Conservation (phyloP, 2,329 filamentous ascomycete species). For the Claviceps monticola region DNA sequence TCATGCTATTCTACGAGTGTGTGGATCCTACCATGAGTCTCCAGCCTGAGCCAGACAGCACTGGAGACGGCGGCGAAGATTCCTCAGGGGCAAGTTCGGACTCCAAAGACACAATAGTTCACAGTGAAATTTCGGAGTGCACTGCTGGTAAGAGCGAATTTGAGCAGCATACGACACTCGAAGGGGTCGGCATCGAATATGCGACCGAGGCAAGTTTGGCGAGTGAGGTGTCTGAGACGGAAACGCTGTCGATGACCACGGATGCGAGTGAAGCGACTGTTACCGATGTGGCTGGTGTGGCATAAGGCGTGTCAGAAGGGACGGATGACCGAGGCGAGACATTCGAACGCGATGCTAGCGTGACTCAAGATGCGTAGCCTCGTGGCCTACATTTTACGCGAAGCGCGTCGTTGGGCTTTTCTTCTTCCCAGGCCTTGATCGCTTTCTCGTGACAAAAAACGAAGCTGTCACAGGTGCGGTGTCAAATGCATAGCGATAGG, state of each 20-base stretch:
- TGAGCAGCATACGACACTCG: not conserved
- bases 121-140: not conserved
- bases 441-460: no score
- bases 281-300: not conserved
- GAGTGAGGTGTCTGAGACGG: constrained; percentile 1
- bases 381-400: not conserved
- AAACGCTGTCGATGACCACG: not conserved
- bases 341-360: not conserved
- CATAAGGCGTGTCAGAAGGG: constrained; percentile 2
- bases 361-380: not conserved
- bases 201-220: not conserved
- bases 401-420: not conserved
- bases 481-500: no score
- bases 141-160: not conserved
- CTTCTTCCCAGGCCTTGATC: no score
- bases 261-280: constrained; percentile 1
- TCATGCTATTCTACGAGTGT: constrained; percentile 94
- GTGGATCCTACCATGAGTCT: constrained; percentile 40
- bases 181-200: not conserved
- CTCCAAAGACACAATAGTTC: not conserved
- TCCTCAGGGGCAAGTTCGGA: not conserved
- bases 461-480: not conserved
- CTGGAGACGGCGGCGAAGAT: constrained; percentile 9
- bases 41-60: constrained; percentile 14
- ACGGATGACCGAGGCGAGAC: constrained; percentile 2